Base-by-base conservation (phyloP, 2,329 filamentous ascomycete species). In the Elsinoe arachidis region DNA sequence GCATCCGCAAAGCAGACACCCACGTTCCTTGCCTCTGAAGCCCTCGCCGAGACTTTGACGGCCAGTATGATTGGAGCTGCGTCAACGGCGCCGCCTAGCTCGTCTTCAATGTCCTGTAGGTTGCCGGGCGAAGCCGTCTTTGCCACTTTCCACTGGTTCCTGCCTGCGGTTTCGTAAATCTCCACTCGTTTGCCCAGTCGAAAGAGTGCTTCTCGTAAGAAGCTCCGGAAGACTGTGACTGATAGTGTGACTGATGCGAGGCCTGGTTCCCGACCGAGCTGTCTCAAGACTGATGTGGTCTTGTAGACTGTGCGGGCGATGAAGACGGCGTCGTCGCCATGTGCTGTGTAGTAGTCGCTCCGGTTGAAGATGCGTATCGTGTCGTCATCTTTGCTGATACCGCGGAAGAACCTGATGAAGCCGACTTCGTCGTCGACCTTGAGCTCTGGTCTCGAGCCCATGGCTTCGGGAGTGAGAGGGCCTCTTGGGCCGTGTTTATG, bases 1-100 rank as follows among this genome's bases (percentile, higher is more conserved):
- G 95, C 93, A 76, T 99, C 93, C 6, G 93, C 95, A 69, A 99
- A 99, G 73, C 93, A 97, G 4, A 99, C 92, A 7, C 93, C 93
- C 0, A 99, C 87, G 62, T 82, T 88, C 46, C 93, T 81, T 5
- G 87, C 88, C 70, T 97, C 92, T 0, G 81, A 82, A 1, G 90
- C 88, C 69, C 88, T 95, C n/a, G 90, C 84, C 0, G 88, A 87
- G 21, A 97, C 85, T 72, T 96, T 97, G 68, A 99, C 90, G 0
- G 93, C 89, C 38, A 99, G 79, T 47, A 99, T 96, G 70, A 97
- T 95, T 14, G 93, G 95, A 0, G 93, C 89, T 1, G 88, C 85
- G 64, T 96, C 91, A 56, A 95, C 83, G 64, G 91, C 85, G 37
- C 87, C 81, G 10, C 91, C 92, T 0, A 99, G 79, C 62, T 99